Percentiles rank a stretch among this genome's conserved stretches.
Conservation (phyloP, 1,284 basidiomycete species). For the Exobasidium cylindrosporum region DNA sequence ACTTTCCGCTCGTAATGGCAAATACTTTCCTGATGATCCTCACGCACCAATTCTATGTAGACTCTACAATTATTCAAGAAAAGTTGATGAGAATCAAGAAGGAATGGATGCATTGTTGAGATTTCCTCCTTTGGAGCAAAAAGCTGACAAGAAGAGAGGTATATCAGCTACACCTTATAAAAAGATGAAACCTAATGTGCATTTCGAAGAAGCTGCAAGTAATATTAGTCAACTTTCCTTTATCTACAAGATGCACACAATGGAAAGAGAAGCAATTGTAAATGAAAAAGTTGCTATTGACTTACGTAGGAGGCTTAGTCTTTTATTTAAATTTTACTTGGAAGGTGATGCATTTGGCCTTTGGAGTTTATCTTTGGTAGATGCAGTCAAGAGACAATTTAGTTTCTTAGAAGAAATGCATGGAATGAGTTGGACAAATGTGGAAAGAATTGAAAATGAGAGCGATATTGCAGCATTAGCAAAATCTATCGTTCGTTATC, state of each 20-base stretch:
- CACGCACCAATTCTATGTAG: slow-evolving; percentile 5
- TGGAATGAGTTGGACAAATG: slow-evolving; percentile 17
- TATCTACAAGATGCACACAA: neutral
- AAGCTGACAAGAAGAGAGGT: neutral
- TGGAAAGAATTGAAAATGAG: neutral
- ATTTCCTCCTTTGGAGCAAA: neutral
- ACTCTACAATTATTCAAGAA: neutral
- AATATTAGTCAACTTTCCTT: neutral
- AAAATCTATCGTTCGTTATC: slow-evolving; percentile 32
- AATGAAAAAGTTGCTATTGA: neutral
- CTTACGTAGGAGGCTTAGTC: neutral
- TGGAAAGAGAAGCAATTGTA: neutral
- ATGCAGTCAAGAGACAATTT: slow-evolving; percentile 28
- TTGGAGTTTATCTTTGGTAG: slow-evolving; percentile 22
- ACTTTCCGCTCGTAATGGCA: neutral
- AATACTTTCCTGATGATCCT: slow-evolving; percentile 1
- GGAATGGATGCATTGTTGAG: neutral
- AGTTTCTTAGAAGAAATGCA: slow-evolving; percentile 21
- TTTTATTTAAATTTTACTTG: slow-evolving; percentile 3
- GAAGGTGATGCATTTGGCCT: neutral
- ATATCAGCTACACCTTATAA: neutral
- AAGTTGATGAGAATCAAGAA: neutral
- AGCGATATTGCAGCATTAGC: too few relatives aligned
- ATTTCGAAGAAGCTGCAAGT: neutral
- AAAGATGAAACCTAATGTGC: neutral